These are phyloP conservation scores for Lentinula lateritia DNA, from an alignment of 768 basidiomycete species.

Conservation along the genomic window DNA sequence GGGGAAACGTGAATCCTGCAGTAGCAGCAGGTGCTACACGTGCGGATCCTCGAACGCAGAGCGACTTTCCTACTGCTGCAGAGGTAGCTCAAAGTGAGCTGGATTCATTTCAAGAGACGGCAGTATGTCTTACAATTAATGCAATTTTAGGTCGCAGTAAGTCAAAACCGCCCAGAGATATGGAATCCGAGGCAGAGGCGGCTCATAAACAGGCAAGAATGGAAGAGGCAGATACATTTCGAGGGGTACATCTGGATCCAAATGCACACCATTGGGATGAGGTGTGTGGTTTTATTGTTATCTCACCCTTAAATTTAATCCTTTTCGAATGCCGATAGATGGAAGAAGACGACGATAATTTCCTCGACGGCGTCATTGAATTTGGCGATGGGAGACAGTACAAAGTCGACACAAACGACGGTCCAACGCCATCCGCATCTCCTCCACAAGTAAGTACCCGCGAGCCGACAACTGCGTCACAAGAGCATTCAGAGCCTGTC, in stretches of 20 bases:
- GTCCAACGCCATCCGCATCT: constrained; percentile 21
- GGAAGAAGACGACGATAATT: constrained; percentile 91
- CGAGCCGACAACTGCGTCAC: constrained; percentile 14
- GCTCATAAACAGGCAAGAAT: constrained; percentile 59
- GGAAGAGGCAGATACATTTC: constrained; percentile 90
- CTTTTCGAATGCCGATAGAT: constrained; percentile 40
- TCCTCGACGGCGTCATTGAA: constrained; percentile 84
- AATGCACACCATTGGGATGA: constrained; percentile 98
- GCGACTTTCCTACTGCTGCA: constrained; percentile 94
- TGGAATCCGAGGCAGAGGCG: constrained; percentile 47
- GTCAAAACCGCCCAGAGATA: constrained; percentile 12
- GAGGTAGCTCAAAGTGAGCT: constrained; percentile 83
- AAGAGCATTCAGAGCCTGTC: constrained; percentile 39
- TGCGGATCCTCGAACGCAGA: constrained; percentile 37
- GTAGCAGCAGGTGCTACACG: constrained; percentile 24
- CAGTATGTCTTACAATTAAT: not conserved
- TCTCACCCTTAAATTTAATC: constrained; percentile 1
- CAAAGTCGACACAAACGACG: constrained; percentile 57
- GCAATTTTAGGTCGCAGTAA: not conserved
- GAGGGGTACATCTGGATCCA: constrained; percentile 89
- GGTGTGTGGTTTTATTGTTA: constrained; percentile 42
- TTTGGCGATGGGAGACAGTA: constrained; percentile 91
- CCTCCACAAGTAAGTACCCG: constrained; percentile 14
- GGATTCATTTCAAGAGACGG: constrained; percentile 9
- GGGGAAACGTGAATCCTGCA: constrained; percentile 58